These are phyloP conservation scores for Austroboletus rostrupii DNA, from an alignment of 1,284 basidiomycete genomes.

Conservation along the genomic window DNA sequence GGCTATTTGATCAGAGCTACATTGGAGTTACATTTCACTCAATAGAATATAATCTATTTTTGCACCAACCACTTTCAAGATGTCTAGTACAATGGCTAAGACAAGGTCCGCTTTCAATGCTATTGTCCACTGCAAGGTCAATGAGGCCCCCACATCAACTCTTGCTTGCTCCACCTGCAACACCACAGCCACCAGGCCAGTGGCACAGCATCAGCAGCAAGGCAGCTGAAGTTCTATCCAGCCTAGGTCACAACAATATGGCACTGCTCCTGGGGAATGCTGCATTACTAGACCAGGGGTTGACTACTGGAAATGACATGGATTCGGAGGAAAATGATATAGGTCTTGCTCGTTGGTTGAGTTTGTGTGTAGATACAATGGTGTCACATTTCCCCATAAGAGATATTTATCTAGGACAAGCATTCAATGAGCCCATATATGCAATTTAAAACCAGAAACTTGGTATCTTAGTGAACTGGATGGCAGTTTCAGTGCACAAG, in stretches of 20 bases:
- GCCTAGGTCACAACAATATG: slow-evolving; percentile 45
- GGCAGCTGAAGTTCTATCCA: slow-evolving; percentile 32
- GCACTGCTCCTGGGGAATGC: slow-evolving; percentile 47
- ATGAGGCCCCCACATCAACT: slow-evolving; percentile 28
- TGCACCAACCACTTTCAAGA: slow-evolving; percentile 3
- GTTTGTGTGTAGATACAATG: too few relatives aligned
- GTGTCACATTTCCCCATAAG: too few relatives aligned
- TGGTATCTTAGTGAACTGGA: too few relatives aligned
- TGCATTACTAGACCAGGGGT: slow-evolving; percentile 45
- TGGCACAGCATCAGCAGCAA: slow-evolving; percentile 23
- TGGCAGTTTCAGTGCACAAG: too few relatives aligned
- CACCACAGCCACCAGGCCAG: slow-evolving; percentile 20
- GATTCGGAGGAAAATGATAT: too few relatives aligned
- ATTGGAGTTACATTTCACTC: too few relatives aligned
- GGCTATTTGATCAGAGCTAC: too few relatives aligned
- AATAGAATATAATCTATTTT: too few relatives aligned
- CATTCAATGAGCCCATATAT: too few relatives aligned
- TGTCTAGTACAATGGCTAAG: slow-evolving; percentile 2
- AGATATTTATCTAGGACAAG: too few relatives aligned
- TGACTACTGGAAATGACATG: slow-evolving; percentile 41
- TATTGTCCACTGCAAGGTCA: slow-evolving; percentile 50
- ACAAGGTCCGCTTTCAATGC: slow-evolving; percentile 41
- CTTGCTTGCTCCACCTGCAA: slow-evolving; percentile 7
- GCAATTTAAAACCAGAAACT: too few relatives aligned
- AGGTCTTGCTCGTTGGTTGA: too few relatives aligned